Base-by-base conservation (phyloP, 169 alveolate species). In the Plasmodium vinckei region DNA sequence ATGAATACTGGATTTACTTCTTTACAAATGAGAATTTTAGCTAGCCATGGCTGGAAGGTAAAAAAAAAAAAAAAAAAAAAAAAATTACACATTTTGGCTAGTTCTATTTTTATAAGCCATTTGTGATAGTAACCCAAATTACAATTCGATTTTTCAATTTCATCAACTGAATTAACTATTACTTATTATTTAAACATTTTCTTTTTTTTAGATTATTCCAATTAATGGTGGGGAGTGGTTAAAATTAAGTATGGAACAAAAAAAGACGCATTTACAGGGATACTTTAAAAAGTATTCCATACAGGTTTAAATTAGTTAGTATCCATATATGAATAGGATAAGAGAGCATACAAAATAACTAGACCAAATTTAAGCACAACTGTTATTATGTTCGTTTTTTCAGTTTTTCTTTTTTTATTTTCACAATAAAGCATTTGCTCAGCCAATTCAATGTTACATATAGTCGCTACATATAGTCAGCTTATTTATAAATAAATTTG, bases 191-290 rank as follows among this genome's bases (percentile, higher is more conserved):
- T 33, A 33, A 27, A 27, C 39, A 3, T 33, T 33, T 33, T 33
- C 5, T 3, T 1, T 5, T 33, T 33, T 33, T 33, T 60, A 79
- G 89, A 67, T 79, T 51, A 67, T 79, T 42, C 89, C 89, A 23
- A 79, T 79, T 27, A 79, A 79, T 25, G 89, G 72, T 2, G 89
- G 89, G 9, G 72, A 64, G 17, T 79, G 89, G 89, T 33, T 79
- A 15, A 70, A 79, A 61, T 39, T 64, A 17, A 79, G 39, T 42
- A 39, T 9, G 15, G 89, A 79, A 19, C 46, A 67, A 56, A 79
- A 79, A 61, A 67, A 51, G 44, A n/a, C 54, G 9, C 47, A 53
- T 17, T 57, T 79, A 25, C 72, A 47, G 17, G 82, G 67, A 67
- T 65, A 54, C 53, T 79, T 79, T 47, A 57, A 79, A 53, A 51